Conservation (phyloP, 441 rosid species). For the Arabidopsis hybrid region DNA sequence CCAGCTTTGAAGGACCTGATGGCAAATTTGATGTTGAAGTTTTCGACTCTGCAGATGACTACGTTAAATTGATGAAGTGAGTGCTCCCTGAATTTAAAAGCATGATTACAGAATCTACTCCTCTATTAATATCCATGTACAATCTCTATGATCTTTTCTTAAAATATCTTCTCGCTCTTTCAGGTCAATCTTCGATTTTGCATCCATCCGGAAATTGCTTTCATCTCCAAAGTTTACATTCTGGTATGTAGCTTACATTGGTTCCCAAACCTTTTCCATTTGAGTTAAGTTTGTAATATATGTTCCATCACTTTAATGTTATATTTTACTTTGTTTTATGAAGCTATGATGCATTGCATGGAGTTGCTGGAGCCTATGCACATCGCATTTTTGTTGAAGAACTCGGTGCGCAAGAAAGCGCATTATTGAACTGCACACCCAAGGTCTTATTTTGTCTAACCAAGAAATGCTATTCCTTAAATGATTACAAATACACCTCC, state of each 20-base stretch:
- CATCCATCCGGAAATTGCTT: constrained; percentile 75
- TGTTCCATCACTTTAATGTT: neutral
- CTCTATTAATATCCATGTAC: constrained; percentile 1
- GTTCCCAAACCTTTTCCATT: constrained; percentile 21
- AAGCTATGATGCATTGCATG: constrained; percentile 96
- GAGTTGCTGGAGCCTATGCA: constrained; percentile 98
- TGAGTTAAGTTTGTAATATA: constrained; percentile 18
- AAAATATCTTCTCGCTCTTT: neutral
- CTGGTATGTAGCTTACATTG: constrained; percentile 63
- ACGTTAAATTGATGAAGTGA: constrained; percentile 94
- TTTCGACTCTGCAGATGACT: constrained; percentile 92
- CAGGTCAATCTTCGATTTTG: constrained; percentile 91
- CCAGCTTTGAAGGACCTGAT: constrained; percentile 79
- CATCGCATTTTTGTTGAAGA: constrained; percentile 92
- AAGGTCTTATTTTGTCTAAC: constrained; percentile 59
- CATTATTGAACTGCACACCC: constrained; percentile 87
- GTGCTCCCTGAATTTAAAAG: constrained; percentile 37
- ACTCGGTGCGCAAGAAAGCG: constrained; percentile 86
- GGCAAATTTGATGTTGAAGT: constrained; percentile 93
- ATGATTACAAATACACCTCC: constrained; percentile 14
- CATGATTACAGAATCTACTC: constrained; percentile 3
- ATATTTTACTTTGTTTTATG: constrained; percentile 28
- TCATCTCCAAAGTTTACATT: constrained; percentile 86
- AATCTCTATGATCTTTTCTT: constrained; percentile 15
- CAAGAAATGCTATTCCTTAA: neutral